Percentiles rank a stretch among this genome's conserved stretches.
These are phyloP conservation scores for Xylariaceae sp. DNA, from an alignment of 2,329 filamentous ascomycete species.

Conservation along the genomic window DNA sequence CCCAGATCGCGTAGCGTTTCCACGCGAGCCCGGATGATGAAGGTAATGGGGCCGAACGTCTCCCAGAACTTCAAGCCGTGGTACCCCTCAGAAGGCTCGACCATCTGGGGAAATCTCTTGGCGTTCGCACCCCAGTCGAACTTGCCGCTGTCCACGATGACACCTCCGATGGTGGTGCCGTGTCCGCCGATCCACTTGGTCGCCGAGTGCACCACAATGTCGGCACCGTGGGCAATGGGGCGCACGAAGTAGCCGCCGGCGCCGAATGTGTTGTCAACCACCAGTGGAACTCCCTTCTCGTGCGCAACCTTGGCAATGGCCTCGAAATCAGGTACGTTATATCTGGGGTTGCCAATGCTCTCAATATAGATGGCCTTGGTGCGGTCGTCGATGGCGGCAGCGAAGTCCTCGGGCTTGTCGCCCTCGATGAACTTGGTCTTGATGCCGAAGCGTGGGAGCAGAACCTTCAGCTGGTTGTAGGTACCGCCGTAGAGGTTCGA, in stretches of 20 bases:
- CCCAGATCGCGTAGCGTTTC: constrained; percentile 88
- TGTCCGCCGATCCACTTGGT: constrained; percentile 98
- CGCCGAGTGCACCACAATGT: constrained; percentile 90
- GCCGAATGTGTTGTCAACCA: constrained; percentile 93
- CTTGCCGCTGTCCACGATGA: constrained; percentile 82
- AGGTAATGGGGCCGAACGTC: constrained; percentile 77
- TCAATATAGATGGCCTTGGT: constrained; percentile 92
- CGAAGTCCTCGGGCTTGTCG: constrained; percentile 74
- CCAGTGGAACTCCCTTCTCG: constrained; percentile 58
- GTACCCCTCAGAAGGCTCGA: constrained; percentile 82
- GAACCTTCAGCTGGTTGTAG: constrained; percentile 95
- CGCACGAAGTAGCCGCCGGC: constrained; percentile 84
- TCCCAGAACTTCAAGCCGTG: constrained; percentile 94
- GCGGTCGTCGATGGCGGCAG: constrained; percentile 78
- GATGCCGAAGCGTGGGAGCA: constrained; percentile 81
- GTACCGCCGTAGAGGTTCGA: constrained; percentile 91
- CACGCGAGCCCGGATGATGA: constrained; percentile 78
- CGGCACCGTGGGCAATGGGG: constrained; percentile 84
- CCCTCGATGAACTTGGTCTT: constrained; percentile 80
- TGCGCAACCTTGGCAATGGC: constrained; percentile 77
- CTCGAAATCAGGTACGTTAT: constrained; percentile 89
- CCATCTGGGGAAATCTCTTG: constrained; percentile 85
- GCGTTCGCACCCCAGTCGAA: constrained; percentile 89
- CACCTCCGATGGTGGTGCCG: constrained; percentile 82
- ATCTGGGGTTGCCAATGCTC: constrained; percentile 88